Evolutionary conservation across 2,329 filamentous ascomycete genomes (phyloP).

Genomic region (Phialemonium atrogriseum): DNA sequence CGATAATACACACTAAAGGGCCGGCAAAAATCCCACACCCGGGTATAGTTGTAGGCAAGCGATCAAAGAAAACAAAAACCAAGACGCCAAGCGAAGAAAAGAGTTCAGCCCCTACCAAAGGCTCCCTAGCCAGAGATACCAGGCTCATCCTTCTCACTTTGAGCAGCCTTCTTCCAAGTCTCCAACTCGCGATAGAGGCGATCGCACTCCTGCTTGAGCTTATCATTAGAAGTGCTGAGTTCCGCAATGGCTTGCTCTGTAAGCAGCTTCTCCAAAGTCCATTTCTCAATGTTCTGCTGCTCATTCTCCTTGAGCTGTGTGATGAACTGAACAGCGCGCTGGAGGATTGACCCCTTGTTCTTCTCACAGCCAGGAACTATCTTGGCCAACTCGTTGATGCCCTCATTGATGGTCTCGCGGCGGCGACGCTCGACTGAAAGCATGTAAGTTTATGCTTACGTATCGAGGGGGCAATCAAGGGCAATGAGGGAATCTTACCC

Average conservation of each 20-base stretch:
- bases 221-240: slow-evolving; percentile 78
- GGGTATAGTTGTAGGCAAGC: no score
- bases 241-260: slow-evolving; percentile 86
- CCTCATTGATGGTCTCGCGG: slow-evolving; percentile 96
- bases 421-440: slow-evolving; percentile 81
- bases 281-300: slow-evolving; percentile 87
- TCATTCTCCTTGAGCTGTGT: slow-evolving; percentile 91
- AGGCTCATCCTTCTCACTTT: slow-evolving; percentile 37
- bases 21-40: no score
- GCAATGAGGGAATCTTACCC: no score
- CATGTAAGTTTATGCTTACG: neutral
- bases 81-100: no score
- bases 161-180: slow-evolving; percentile 66
- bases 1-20: no score
- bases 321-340: slow-evolving; percentile 90
- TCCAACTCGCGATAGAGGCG: slow-evolving; percentile 70
- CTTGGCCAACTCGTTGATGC: slow-evolving; percentile 95
- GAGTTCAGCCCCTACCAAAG: neutral
- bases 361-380: slow-evolving; percentile 97
- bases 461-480: neutral
- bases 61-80: no score
- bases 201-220: slow-evolving; percentile 73
- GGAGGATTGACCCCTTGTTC: slow-evolving; percentile 95
- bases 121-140: slow-evolving; percentile 7
- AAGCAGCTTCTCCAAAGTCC: slow-evolving; percentile 82